These are phyloP conservation scores for Erythrobasidium yunnanense DNA, from an alignment of 768 basidiomycete genomes.

Conservation along the genomic window DNA sequence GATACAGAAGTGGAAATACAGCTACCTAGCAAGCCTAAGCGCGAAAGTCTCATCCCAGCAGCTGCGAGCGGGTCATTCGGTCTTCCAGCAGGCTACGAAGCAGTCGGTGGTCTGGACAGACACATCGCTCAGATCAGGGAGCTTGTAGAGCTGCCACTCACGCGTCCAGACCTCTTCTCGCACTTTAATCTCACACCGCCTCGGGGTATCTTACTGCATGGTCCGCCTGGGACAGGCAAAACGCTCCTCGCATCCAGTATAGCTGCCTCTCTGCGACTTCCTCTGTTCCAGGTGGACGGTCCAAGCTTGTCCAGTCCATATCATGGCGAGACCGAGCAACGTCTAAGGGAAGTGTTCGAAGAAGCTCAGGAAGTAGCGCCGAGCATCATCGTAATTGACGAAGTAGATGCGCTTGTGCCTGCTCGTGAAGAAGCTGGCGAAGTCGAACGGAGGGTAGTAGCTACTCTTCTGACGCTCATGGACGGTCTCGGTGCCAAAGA, in stretches of 20 bases:
- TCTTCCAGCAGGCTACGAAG: slow-evolving; percentile 31
- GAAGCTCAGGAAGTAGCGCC: slow-evolving; percentile 72
- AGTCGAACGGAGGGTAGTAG: slow-evolving; percentile 90
- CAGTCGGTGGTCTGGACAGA: slow-evolving; percentile 69
- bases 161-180: slow-evolving; percentile 65
- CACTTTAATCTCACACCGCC: slow-evolving; percentile 89
- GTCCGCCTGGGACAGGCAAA: slow-evolving; percentile 95
- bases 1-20: neutral
- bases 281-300: slow-evolving; percentile 86
- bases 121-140: slow-evolving; percentile 78
- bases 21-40: slow-evolving; percentile 14
- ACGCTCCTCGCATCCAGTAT: slow-evolving; percentile 92
- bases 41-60: slow-evolving; percentile 27
- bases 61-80: slow-evolving; percentile 10
- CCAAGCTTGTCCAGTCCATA: slow-evolving; percentile 90
- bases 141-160: slow-evolving; percentile 74
- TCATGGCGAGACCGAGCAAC: slow-evolving; percentile 91
- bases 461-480: slow-evolving; percentile 83
- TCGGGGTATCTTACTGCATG: slow-evolving; percentile 86
- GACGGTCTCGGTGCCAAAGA: slow-evolving; percentile 56
- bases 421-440: slow-evolving; percentile 82
- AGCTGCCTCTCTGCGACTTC: slow-evolving; percentile 70
- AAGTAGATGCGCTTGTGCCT: slow-evolving; percentile 89
- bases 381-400: slow-evolving; percentile 88
- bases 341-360: slow-evolving; percentile 75